A percentile compares a stretch with the other conserved stretches of the same genome.
Conservation (phyloP, 768 basidiomycete species). For the Suillus subluteus region DNA sequence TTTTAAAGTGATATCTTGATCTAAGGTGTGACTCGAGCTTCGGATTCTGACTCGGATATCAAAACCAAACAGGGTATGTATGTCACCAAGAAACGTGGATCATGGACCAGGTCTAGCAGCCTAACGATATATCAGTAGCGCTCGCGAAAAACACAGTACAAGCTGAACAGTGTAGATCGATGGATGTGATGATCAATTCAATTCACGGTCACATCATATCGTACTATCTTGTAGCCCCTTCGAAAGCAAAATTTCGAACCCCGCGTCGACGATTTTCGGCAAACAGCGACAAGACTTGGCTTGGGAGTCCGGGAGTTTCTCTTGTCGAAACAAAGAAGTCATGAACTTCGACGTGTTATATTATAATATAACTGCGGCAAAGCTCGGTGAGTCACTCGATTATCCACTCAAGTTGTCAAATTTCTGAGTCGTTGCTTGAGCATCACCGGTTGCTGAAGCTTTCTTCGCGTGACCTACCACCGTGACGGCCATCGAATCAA, state of each 20-base stretch:
- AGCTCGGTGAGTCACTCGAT: background rate
- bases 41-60: conserved; percentile 5
- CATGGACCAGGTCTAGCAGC: background rate
- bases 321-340: background rate
- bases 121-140: background rate
- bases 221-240: background rate
- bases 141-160: background rate
- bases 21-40: conserved; percentile 4
- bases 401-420: background rate
- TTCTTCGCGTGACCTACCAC: background rate
- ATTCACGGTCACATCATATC: background rate
- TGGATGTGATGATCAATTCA: conserved; percentile 1
- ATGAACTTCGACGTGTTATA: background rate
- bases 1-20: conserved; percentile 2
- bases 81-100: background rate
- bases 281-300: background rate
- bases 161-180: background rate
- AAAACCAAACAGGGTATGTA: conserved; percentile 5
- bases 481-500: no score
- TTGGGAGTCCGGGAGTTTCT: no score
- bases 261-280: conserved; percentile 1
- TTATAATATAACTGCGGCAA: background rate
- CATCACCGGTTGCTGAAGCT: background rate
- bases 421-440: background rate
- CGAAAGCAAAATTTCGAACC: background rate